Conservation (phyloP, 805 yeast species). For the Sugiyamaella valdiviana region DNA sequence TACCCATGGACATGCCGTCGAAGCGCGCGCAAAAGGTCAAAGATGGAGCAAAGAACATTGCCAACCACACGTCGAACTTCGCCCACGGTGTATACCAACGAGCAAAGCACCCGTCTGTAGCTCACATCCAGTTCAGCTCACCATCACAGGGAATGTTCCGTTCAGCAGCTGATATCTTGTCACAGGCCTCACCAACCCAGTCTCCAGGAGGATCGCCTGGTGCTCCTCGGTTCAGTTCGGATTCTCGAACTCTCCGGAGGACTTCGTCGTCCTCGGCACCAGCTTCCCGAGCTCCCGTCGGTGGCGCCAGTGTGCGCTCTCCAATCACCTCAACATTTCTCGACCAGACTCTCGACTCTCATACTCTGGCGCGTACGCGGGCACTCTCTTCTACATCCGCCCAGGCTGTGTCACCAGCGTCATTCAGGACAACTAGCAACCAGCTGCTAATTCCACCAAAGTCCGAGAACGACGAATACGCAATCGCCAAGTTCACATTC, state of each 20-base stretch:
- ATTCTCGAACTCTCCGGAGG: not conserved
- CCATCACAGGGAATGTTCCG: slow-evolving; percentile 26
- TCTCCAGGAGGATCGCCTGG: slow-evolving; percentile 1
- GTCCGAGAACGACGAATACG: slow-evolving; percentile 24
- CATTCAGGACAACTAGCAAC: slow-evolving; percentile 1
- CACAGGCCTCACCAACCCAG: slow-evolving; percentile 4
- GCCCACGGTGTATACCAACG: slow-evolving; percentile 13
- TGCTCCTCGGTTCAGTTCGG: not conserved
- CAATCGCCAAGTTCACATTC: slow-evolving; percentile 33
- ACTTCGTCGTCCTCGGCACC: slow-evolving; percentile 2
- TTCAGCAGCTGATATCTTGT: slow-evolving; percentile 23
- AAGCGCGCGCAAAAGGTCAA: slow-evolving; percentile 19
- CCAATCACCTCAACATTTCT: slow-evolving; percentile 10
- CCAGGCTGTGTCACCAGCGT: slow-evolving; percentile 19
- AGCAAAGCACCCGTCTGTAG: slow-evolving; percentile 17
- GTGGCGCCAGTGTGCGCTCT: slow-evolving; percentile 3
- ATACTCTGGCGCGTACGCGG: slow-evolving; percentile 18
- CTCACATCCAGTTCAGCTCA: slow-evolving; percentile 19
- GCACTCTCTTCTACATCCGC: slow-evolving; percentile 26
- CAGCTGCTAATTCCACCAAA: slow-evolving; percentile 14
- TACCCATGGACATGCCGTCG: slow-evolving; percentile 24
- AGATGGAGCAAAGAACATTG: slow-evolving; percentile 31
- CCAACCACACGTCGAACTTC: slow-evolving; percentile 5
- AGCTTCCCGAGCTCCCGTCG: slow-evolving; percentile 1
- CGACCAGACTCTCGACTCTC: slow-evolving; percentile 1